A percentile compares a stretch with the other conserved stretches of the same genome.
These are phyloP conservation scores for Agrocybe pediades DNA, from an alignment of 768 basidiomycete genomes.

Conservation along the genomic window DNA sequence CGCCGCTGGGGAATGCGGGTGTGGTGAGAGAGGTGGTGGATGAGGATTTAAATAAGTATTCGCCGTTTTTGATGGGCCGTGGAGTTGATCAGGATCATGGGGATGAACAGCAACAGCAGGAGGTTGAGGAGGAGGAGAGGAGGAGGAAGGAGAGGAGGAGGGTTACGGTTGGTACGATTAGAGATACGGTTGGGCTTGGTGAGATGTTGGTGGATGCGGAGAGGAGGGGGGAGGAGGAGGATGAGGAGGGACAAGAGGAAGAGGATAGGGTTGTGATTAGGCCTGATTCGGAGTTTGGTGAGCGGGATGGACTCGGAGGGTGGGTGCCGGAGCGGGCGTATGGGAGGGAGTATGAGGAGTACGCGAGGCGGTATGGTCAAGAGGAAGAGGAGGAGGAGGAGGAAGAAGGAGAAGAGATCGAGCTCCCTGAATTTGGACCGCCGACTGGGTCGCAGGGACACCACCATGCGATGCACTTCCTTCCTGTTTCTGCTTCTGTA, in stretches of 20 bases:
- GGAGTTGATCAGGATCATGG: too few relatives aligned
- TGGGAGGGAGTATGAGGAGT: constrained; percentile 1
- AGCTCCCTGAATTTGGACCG: constrained; percentile 9
- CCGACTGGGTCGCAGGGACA: too few relatives aligned
- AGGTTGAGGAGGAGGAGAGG: too few relatives aligned
- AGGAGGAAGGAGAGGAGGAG: too few relatives aligned
- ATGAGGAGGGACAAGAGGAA: background rate
- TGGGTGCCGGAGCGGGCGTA: constrained; percentile 53
- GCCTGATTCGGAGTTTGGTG: too few relatives aligned
- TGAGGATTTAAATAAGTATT: constrained; percentile 50
- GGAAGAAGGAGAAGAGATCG: background rate
- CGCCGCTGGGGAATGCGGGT: too few relatives aligned
- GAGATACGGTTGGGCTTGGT: constrained; percentile 60
- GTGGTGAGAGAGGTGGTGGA: constrained; percentile 47
- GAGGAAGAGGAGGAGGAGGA: background rate
- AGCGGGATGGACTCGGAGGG: too few relatives aligned
- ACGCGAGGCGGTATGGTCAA: background rate
- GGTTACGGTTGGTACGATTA: too few relatives aligned
- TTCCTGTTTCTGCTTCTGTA: too few relatives aligned
- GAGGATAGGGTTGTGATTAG: background rate
- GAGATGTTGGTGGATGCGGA: constrained; percentile 58
- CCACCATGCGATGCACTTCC: constrained; percentile 36
- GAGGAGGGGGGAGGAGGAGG: constrained; percentile 1
- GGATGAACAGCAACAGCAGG: too few relatives aligned
- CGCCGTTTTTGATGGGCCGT: constrained; percentile 40